These are phyloP conservation scores for Hydnomerulius pinastri DNA, from an alignment of 768 basidiomycete genomes.

Conservation along the genomic window DNA sequence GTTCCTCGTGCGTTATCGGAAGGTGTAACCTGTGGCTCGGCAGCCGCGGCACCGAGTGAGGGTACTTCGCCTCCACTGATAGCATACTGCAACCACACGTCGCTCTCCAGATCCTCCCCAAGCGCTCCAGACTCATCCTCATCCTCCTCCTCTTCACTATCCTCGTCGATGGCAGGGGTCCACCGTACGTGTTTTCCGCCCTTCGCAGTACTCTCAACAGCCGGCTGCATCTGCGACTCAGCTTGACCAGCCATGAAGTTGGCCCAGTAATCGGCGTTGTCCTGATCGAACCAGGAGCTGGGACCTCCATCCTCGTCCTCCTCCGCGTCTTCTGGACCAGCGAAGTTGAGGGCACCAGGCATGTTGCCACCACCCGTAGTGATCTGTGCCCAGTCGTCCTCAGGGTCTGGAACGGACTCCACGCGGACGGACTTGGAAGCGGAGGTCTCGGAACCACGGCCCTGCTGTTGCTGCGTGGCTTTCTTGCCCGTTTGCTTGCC, in stretches of 20 bases:
- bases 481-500: constrained; percentile 16
- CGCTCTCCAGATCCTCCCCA: constrained; percentile 18
- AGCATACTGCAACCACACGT: constrained; percentile 33
- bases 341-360: constrained; percentile 8
- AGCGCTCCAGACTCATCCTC: constrained; percentile 20
- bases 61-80: constrained; percentile 28
- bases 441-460: constrained; percentile 5
- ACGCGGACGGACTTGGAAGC: constrained; percentile 13
- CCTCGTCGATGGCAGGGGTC: constrained; percentile 21
- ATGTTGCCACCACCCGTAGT: not conserved
- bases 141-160: constrained; percentile 27
- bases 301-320: constrained; percentile 20
- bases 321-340: constrained; percentile 7
- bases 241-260: constrained; percentile 23
- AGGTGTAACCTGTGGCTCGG: constrained; percentile 1
- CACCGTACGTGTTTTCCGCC: constrained; percentile 24
- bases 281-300: constrained; percentile 27
- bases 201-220: constrained; percentile 5
- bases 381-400: constrained; percentile 6
- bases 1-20: constrained; percentile 8
- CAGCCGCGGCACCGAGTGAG: constrained; percentile 3
- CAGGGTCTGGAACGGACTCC: constrained; percentile 16
- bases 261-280: constrained; percentile 29
- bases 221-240: constrained; percentile 7
- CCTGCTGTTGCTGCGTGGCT: constrained; percentile 9